Base-by-base conservation (phyloP, 2,329 filamentous ascomycete genomes). In the Penicillium sp. region DNA sequence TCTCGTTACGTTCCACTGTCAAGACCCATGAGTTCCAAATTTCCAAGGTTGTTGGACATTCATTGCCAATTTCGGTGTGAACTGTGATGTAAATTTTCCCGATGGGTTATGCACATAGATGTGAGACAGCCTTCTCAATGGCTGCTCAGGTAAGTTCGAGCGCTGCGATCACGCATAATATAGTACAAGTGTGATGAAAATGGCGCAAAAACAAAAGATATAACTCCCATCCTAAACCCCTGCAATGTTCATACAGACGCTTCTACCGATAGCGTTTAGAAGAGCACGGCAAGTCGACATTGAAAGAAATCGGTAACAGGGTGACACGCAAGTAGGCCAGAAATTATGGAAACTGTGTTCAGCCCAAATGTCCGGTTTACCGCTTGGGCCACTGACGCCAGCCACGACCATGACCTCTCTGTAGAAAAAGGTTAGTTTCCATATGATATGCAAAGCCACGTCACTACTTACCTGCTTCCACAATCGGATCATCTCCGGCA, bases 401-500 rank as follows among this genome's bases (percentile, higher is more conserved):
- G 43, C 87, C 86, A 71, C 86, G 79, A 66, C 88, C 87, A 73
- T 90, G 87, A 61, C 88, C 87, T 78, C 80, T 81, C 83, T 87
- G 68, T 65, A 60, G 25, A 58, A 49, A 25, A 49, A 26, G 20
- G 67, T 79, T 73, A 81, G 75, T 65, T 49, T 33, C 27, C 12
- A 54, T 35, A 26, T 44, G 18, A 14, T n/a, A 44, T 52, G n/a
- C 15, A 46, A 12, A 8, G 11, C 31, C 37, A 22, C 9, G 37
- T 29, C 49, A 55, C 48, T 54, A 76, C 85, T 73, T 79, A 94
- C 90, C 85, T 89, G 87, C 78, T 96, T 96, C 94, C 93, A 99
- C 74, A 89, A 82, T 75, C 89, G 85, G 73, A 99, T 90, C 79
- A 97, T 84, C 69, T 88, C 85, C 61, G 93, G 92, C 94, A 99